Evolutionary conservation across 2,329 filamentous ascomycete species (phyloP).

Genomic region (Epichloe coenophiala): DNA sequence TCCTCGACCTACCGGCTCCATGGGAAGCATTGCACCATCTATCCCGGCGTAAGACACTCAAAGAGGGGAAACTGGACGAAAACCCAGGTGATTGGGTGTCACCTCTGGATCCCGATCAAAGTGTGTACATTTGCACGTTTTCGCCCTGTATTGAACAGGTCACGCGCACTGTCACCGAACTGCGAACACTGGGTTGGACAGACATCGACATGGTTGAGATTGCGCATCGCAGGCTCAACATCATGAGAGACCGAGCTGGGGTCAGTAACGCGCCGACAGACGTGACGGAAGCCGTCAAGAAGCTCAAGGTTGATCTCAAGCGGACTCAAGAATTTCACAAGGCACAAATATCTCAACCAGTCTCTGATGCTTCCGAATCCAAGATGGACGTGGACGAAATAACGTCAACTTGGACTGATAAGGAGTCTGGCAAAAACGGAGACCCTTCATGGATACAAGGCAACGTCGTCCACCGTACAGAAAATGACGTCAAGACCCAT

Average conservation of each 20-base stretch:
- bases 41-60: constrained; percentile 33
- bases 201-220: constrained; percentile 92
- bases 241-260: constrained; percentile 69
- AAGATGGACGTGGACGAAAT: constrained; percentile 28
- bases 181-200: constrained; percentile 76
- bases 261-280: constrained; percentile 57
- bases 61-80: constrained; percentile 11
- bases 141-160: constrained; percentile 96
- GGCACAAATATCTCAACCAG: constrained; percentile 13
- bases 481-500: constrained; percentile 85
- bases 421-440: constrained; percentile 9
- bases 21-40: constrained; percentile 70
- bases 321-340: constrained; percentile 53
- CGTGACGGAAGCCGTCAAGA: constrained; percentile 65
- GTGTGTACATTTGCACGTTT: constrained; percentile 80
- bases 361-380: constrained; percentile 17
- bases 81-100: constrained; percentile 32
- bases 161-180: constrained; percentile 64
- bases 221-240: constrained; percentile 62
- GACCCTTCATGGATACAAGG: constrained; percentile 61
- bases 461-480: constrained; percentile 63
- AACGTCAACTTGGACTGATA: constrained; percentile 5
- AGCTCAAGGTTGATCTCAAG: constrained; percentile 60
- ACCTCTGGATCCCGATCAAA: constrained; percentile 55
- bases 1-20: constrained; percentile 68